Percentiles rank a stretch among this genome's conserved stretches.
Conservation (phyloP, 2,329 filamentous ascomycete species). For the Fusarium chlamydosporum region DNA sequence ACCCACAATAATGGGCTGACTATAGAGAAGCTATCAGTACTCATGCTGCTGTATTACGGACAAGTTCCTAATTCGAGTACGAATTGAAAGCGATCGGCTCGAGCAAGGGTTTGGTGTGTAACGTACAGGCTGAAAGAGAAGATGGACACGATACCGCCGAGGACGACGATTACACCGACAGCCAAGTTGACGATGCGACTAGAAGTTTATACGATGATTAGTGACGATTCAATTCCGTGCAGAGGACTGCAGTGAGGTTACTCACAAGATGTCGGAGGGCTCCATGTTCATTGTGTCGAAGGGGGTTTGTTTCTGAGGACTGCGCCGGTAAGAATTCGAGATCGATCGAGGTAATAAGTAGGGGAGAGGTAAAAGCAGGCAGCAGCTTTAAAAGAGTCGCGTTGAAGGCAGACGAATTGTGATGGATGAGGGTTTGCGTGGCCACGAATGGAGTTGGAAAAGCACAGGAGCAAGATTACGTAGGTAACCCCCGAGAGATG, state of each 20-base stretch:
- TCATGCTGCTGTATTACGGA: background rate
- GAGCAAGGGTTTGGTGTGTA: constrained; percentile 40
- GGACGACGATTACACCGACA: constrained; percentile 86
- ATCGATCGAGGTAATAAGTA: constrained; percentile 19
- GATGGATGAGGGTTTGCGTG: constrained; percentile 40
- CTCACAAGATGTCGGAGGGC: constrained; percentile 92
- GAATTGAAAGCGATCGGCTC: constrained; percentile 6
- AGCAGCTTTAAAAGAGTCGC: constrained; percentile 41
- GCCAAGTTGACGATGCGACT: constrained; percentile 96
- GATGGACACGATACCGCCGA: constrained; percentile 84
- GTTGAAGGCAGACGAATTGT: constrained; percentile 40
- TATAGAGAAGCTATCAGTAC: constrained; percentile 40
- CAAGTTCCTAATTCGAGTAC: background rate
- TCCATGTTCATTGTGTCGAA: constrained; percentile 73
- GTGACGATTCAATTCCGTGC: constrained; percentile 46
- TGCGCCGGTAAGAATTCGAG: constrained; percentile 31
- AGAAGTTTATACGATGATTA: constrained; percentile 54
- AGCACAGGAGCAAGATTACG: constrained; percentile 45
- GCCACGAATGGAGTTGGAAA: constrained; percentile 43
- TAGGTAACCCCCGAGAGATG: constrained; percentile 24
- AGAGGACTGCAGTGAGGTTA: constrained; percentile 20
- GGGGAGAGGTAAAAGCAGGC: constrained; percentile 38
- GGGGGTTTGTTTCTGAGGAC: constrained; percentile 4
- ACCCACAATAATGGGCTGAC: constrained; percentile 77
- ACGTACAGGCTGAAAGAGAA: constrained; percentile 72